Conservation (phyloP, 2,329 filamentous ascomycete genomes). For the Emmonsiellopsis sp. region DNA sequence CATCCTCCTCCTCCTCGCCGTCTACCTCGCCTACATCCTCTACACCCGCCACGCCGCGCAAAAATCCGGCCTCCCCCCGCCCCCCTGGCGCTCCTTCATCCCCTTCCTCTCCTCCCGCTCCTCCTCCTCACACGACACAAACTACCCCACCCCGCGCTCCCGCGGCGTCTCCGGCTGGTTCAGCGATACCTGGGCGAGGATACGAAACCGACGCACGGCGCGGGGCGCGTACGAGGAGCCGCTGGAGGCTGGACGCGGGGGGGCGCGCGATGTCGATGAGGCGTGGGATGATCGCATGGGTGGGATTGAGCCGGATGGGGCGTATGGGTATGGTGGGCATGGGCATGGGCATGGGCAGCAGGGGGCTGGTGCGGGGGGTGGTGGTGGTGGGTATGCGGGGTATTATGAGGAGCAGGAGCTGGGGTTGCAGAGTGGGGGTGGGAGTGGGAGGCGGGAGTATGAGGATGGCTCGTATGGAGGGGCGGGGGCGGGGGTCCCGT, state of each 20-base stretch:
- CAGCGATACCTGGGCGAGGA: conserved; percentile 47
- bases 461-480: conserved; percentile 18
- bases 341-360: conserved; percentile 60
- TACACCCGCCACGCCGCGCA: conserved; percentile 65
- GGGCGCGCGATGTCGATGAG: conserved; percentile 15
- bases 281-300: conserved; percentile 44
- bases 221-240: conserved; percentile 62
- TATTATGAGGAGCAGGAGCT: conserved; percentile 74
- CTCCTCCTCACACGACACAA: conserved; percentile 30
- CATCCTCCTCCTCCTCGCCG: conserved; percentile 50
- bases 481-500: background rate
- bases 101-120: conserved; percentile 53
- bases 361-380: conserved; percentile 50
- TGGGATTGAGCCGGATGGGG: conserved; percentile 46
- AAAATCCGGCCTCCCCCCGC: conserved; percentile 64
- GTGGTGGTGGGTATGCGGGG: conserved; percentile 49
- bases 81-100: conserved; percentile 53
- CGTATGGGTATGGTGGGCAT: conserved; percentile 63
- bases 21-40: conserved; percentile 55
- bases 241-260: conserved; percentile 21
- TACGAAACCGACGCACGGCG: conserved; percentile 59
- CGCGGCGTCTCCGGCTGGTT: conserved; percentile 65
- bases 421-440: conserved; percentile 39
- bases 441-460: conserved; percentile 24
- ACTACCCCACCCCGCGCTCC: conserved; percentile 42